Evolutionary conservation across 768 basidiomycete species (phyloP), one percentile per base, ranked within the genome.

Genomic region (Cystobasidiopsis lactophilus): DNA sequence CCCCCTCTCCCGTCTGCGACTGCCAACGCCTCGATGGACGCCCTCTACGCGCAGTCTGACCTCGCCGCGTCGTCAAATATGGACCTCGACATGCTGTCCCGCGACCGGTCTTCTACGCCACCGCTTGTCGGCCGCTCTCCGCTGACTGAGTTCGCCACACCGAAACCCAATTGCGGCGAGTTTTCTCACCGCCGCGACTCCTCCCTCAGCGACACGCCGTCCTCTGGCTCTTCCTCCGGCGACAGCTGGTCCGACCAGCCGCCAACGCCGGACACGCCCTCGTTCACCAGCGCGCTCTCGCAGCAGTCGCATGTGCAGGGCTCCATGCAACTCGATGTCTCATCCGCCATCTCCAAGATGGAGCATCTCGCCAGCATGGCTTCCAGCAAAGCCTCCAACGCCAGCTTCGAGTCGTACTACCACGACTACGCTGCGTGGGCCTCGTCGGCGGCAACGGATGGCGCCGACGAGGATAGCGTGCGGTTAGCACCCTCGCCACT

Each of bases 181-280:
- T 40, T 47, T 16, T 56, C 55, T 29, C 26, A 46, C 33, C 33
- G 33, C 9, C 33, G 33, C 33, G 33, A 35, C 33, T 35, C 33
- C 16, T 7, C 9, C 33, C 16, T 16, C 33, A 35, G 33, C 33
- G 33, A 35, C 19, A 45, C 43, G 29, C 51, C 54, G 23, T 44
- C 46, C n/a, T 54, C 55, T n/a, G 52, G 52, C 9, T 56, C 55
- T 27, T 56, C 55, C 29, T 56, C 55, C 31, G 55, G 51, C 24
- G 53, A 41, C 27, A 57, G 56, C 48, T 57, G 56, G 56, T 47
- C 45, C 13, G 53, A 43, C 26, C 55, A 56, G 18, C 56, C 56
- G 7, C 56, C 56, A 2, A 57, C 56, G 33, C 56, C 56, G 16
- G 55, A 56, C 38, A 56, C 55, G 30, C 55, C 52, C 2, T 40